Percentiles rank a stretch among this genome's conserved stretches.
These are phyloP conservation scores for Ceratocystis colombiana DNA, from an alignment of 2,329 filamentous ascomycete species.

Conservation along the genomic window DNA sequence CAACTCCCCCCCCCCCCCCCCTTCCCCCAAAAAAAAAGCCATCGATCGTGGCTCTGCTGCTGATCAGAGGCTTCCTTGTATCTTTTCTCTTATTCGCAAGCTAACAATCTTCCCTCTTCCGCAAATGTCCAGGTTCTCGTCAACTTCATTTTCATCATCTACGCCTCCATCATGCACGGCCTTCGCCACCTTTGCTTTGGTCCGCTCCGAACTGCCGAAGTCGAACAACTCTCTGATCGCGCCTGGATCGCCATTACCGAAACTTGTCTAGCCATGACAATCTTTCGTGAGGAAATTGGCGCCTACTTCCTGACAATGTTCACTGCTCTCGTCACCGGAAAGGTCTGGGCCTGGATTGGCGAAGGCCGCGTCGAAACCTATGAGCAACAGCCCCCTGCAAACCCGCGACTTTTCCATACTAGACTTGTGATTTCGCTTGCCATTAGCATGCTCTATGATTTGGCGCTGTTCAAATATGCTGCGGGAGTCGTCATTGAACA, in stretches of 20 bases:
- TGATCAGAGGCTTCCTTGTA: not conserved
- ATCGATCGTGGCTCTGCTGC: too few relatives aligned
- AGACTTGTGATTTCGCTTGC: slow-evolving; percentile 69
- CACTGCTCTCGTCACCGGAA: slow-evolving; percentile 78
- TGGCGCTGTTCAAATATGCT: slow-evolving; percentile 70
- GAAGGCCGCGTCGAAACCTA: slow-evolving; percentile 88
- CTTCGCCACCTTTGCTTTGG: slow-evolving; percentile 88
- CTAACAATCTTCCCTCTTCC: not conserved
- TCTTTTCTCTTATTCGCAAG: not conserved
- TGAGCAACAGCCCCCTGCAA: slow-evolving; percentile 87
- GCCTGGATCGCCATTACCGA: slow-evolving; percentile 98
- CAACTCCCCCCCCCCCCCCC: too few relatives aligned
- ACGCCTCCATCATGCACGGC: slow-evolving; percentile 70
- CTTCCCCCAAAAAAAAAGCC: not conserved
- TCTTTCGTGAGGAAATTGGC: slow-evolving; percentile 89
- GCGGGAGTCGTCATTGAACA: slow-evolving; percentile 74
- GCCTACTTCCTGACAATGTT: slow-evolving; percentile 97
- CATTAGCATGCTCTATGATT: slow-evolving; percentile 69
- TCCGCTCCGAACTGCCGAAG: slow-evolving; percentile 80
- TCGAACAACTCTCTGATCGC: slow-evolving; percentile 93
- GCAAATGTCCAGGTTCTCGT: slow-evolving; percentile 59
- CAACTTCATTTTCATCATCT: slow-evolving; percentile 76
- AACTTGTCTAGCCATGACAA: slow-evolving; percentile 95
- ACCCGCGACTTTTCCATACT: slow-evolving; percentile 77
- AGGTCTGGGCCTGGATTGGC: slow-evolving; percentile 98